Evolutionary conservation across 768 basidiomycete species (phyloP).

Genomic region (Grammothele lineata): DNA sequence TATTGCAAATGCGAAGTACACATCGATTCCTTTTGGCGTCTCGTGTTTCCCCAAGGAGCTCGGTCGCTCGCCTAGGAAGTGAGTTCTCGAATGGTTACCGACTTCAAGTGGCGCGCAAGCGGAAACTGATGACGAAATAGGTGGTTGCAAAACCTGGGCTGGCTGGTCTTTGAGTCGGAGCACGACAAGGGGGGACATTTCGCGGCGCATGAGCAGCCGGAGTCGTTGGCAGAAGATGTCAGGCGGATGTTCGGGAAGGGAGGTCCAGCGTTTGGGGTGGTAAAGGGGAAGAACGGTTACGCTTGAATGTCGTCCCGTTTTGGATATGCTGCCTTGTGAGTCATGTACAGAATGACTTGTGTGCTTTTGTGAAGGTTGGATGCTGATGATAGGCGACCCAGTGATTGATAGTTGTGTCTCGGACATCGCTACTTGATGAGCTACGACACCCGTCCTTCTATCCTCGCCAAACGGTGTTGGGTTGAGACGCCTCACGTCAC

Average conservation of each 20-base stretch:
- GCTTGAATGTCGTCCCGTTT: too few species aligned
- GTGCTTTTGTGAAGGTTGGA: too few species aligned
- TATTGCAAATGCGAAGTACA: neutral
- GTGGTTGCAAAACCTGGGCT: constrained; percentile 19
- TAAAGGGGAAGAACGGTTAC: constrained; percentile 11
- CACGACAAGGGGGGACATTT: constrained; percentile 26
- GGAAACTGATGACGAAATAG: too few species aligned
- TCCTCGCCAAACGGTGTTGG: too few species aligned
- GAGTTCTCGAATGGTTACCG: constrained; percentile 14
- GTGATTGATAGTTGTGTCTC: too few species aligned
- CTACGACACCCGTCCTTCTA: too few species aligned
- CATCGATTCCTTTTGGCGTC: constrained; percentile 24
- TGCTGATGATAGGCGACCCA: too few species aligned
- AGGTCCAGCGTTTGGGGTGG: constrained; percentile 23
- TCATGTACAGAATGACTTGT: too few species aligned
- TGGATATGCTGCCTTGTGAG: neutral
- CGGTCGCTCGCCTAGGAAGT: too few species aligned
- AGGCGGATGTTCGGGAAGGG: constrained; percentile 24
- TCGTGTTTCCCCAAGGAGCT: constrained; percentile 28
- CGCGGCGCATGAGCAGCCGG: constrained; percentile 24
- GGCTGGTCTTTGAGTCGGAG: constrained; percentile 19
- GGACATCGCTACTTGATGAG: too few species aligned
- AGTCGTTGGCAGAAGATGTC: constrained; percentile 20
- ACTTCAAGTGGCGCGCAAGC: too few species aligned
- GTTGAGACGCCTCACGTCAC: too few species aligned